These are phyloP conservation scores for Planoprotostelium fungivorum DNA, from an alignment of 78 protist species.

Conservation along the genomic window DNA sequence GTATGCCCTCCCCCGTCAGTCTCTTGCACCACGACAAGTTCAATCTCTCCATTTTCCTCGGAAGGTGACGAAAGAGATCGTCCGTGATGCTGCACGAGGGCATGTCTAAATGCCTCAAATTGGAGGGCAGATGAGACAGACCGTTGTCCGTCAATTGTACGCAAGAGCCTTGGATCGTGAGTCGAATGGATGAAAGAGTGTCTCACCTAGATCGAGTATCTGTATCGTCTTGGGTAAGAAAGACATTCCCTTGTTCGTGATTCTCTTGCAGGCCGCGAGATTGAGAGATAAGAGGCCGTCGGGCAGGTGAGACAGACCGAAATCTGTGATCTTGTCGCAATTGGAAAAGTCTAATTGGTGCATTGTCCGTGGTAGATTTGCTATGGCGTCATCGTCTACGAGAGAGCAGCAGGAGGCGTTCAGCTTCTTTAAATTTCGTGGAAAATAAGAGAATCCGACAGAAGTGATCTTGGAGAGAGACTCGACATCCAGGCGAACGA, in stretches of 20 bases:
- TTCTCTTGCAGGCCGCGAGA: not conserved
- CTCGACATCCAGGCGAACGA: not conserved
- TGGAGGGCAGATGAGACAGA: not conserved
- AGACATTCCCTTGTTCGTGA: not conserved
- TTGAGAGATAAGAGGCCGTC: not conserved
- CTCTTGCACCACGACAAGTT: not conserved
- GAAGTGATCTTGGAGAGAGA: not conserved
- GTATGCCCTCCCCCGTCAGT: not conserved
- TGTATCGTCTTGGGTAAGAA: not conserved
- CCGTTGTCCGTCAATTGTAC: not conserved
- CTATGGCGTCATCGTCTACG: not conserved
- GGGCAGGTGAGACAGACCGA: not conserved
- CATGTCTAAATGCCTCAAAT: not conserved
- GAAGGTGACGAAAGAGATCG: not conserved
- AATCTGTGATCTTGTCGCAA: not conserved
- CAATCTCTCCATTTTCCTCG: not conserved
- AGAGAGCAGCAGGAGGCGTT: conserved; percentile 1
- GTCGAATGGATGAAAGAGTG: not conserved
- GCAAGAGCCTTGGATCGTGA: not conserved
- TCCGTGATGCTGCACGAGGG: not conserved
- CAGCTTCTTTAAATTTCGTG: not conserved
- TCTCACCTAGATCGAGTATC: not conserved
- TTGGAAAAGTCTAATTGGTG: not conserved
- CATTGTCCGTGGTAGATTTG: not conserved
- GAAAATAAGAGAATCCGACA: not conserved